A percentile compares a stretch with the other conserved stretches of the same genome.
phyloP scores from a whole-genome alignment of 2,329 filamentous ascomycete genomes.

The Tolypocladium cylindrosporum region DNA sequence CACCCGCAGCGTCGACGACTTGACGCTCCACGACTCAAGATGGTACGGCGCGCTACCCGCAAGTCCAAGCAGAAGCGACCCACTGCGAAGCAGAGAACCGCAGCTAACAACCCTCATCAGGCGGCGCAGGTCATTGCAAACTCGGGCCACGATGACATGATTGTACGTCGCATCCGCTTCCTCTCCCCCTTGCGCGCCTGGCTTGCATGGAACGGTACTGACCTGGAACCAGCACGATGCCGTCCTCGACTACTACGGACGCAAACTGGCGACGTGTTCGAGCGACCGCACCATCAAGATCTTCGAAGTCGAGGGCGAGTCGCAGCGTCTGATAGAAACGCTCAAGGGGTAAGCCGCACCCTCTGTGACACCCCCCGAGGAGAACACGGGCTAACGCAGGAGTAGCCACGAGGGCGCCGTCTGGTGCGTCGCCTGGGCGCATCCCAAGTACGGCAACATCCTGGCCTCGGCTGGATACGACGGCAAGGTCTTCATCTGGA shows the following conservation, averaged over 20 bases:
- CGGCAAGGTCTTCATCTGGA: constrained; percentile 97
- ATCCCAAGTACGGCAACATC: constrained; percentile 97
- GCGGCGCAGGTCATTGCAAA: constrained; percentile 35
- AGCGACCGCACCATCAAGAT: constrained; percentile 99
- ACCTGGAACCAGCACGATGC: constrained; percentile 68
- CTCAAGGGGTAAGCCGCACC: constrained; percentile 62
- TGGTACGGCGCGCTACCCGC: constrained; percentile 5
- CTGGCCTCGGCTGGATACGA: constrained; percentile 93
- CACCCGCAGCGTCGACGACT: background rate
- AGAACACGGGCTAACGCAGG: background rate
- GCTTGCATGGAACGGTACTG: constrained; percentile 8
- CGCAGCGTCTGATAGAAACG: constrained; percentile 82
- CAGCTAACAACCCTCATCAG: constrained; percentile 21
- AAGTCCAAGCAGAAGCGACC: background rate
- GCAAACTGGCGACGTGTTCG: constrained; percentile 90
- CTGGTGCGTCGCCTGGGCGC: constrained; percentile 96
- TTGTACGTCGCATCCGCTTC: constrained; percentile 58
- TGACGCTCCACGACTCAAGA: constrained; percentile 1
- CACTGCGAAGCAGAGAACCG: background rate
- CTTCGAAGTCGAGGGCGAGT: constrained; percentile 92
- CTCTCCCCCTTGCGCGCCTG: background rate
- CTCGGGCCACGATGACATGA: constrained; percentile 89
- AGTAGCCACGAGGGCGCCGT: constrained; percentile 88
- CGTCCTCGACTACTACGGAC: constrained; percentile 95
- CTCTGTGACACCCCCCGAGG: background rate